phyloP scores from a whole-genome alignment of 2,329 filamentous ascomycete species.

The Mollisiaceae sp. region DNA sequence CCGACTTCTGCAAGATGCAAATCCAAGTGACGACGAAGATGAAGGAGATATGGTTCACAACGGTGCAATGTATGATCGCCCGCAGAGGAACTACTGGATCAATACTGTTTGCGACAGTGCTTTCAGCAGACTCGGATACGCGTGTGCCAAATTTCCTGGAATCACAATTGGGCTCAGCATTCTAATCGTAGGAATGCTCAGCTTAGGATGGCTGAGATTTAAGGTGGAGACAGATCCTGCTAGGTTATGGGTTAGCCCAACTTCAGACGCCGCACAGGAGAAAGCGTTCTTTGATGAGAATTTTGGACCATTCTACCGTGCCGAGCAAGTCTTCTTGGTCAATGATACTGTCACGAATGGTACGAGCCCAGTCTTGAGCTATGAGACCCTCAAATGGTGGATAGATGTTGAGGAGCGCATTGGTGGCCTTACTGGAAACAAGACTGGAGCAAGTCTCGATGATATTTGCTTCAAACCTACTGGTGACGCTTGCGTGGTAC shows the following conservation, averaged over 20 bases:
- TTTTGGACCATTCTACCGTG: constrained; percentile 95
- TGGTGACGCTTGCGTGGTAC: constrained; percentile 86
- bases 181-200: constrained; percentile 77
- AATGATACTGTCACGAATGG: constrained; percentile 75
- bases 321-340: constrained; percentile 91
- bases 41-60: constrained; percentile 84
- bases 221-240: constrained; percentile 91
- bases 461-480: constrained; percentile 96
- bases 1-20: constrained; percentile 83
- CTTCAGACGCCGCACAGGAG: constrained; percentile 86
- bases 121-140: constrained; percentile 80
- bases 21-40: constrained; percentile 89
- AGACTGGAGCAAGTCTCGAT: constrained; percentile 71
- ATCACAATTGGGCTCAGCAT: constrained; percentile 81
- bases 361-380: constrained; percentile 79
- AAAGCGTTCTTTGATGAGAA: constrained; percentile 92
- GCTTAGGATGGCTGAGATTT: constrained; percentile 86
- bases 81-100: constrained; percentile 78
- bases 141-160: constrained; percentile 81
- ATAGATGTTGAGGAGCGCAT: constrained; percentile 85
- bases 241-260: constrained; percentile 93
- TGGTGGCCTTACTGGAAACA: constrained; percentile 70
- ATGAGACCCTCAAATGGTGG: constrained; percentile 93
- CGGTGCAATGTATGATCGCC: constrained; percentile 77
- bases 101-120: constrained; percentile 82